Percentiles rank a stretch among this genome's conserved stretches.
Evolutionary conservation across 805 yeast genomes (phyloP).

Genomic region (Hanseniaspora occidentalis): DNA sequence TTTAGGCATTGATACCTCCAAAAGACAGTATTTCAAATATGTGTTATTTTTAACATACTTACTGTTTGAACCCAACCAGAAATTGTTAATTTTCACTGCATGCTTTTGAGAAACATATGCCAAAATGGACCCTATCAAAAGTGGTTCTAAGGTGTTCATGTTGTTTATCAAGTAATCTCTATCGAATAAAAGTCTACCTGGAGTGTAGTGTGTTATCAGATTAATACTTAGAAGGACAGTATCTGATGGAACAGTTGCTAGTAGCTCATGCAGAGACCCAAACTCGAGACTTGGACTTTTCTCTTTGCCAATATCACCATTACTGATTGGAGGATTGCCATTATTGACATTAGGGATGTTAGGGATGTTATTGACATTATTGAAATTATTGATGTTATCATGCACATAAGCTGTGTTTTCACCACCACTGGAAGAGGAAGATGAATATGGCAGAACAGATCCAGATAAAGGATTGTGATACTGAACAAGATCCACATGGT

Average conservation of each 20-base stretch:
- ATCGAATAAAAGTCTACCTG: background rate
- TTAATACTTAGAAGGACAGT: background rate
- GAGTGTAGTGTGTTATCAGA: background rate
- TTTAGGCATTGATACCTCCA: background rate
- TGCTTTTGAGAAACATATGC: background rate
- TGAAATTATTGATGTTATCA: no score
- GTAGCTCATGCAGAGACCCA: no score
- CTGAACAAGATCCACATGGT: no score
- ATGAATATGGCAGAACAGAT: no score
- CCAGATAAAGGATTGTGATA: no score
- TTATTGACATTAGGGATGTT: no score
- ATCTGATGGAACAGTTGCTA: background rate
- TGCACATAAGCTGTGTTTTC: no score
- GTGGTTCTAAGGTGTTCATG: background rate
- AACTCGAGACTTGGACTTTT: no score
- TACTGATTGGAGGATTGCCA: no score
- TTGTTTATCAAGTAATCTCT: background rate
- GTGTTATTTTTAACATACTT: background rate
- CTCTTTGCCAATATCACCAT: no score
- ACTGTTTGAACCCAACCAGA: background rate
- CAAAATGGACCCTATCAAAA: background rate
- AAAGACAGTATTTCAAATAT: background rate
- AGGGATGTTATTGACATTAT: no score
- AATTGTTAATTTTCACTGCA: background rate
- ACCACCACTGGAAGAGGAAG: no score